Evolutionary conservation across 306 rosid species (phyloP), one percentile per base, ranked within the genome.

Genomic region (Cicer judaicum): DNA sequence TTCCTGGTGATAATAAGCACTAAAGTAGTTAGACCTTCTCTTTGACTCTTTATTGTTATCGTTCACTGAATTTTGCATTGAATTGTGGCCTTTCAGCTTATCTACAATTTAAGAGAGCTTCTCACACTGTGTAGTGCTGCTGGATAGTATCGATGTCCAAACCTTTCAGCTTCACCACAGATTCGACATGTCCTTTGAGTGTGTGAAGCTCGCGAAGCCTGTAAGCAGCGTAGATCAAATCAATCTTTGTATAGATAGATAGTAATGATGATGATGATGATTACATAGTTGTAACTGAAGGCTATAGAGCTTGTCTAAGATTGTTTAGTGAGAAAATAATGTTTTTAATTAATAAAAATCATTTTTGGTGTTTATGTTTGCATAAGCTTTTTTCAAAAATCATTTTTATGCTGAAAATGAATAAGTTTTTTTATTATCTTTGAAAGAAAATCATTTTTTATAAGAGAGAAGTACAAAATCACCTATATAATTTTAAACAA

Each of bases 191-290:
- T 65, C 99, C 99, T 81, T 94, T 94, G 24, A 94, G 97, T 13
- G 99, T 94, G 88, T 74, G 82, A 55, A 90, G 95, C 88, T 94
- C 99, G 1, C 99, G 97, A 73, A 94, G 96, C 88, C 99, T 94
- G 81, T 14, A 7, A 42, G 39, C 36, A 5, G 56, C 3, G 38
- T 8, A 78, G 64, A 52, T 12, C 34, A 4, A 48, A 64, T 64
- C 50, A 64, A 18, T 64, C 5, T 64, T 41, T 64, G 52, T 16
- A 64, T 41, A 10, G 18, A 57, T 57, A 18, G 18, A 4, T 54
- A 24, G 9, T 57, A 24, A 24, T 24, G 8, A 57, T 57, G 64
- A 63, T 57, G 64, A 63, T 40, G 7, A 40, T 64, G 46, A 42
- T 64, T 41, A 63, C 13, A 54, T 54, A 14, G 2, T 18, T 54